Conservation (phyloP, 306 rosid species). For the Medicago ruthenica region DNA sequence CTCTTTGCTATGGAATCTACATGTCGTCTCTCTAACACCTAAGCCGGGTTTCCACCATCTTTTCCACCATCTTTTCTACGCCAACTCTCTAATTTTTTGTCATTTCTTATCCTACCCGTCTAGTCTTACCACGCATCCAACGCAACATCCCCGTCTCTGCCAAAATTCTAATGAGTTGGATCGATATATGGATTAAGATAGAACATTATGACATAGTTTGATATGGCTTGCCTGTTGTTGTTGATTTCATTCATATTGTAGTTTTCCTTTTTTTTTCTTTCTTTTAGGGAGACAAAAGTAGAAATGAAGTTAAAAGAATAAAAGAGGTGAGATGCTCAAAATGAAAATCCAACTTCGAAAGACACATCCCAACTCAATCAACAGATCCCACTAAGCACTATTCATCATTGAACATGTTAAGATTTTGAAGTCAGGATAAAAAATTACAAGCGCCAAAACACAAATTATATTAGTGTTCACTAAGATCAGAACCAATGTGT, state of each 20-base stretch:
- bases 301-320: neutral
- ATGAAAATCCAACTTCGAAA: constrained; percentile 2
- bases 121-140: too few species aligned
- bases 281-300: constrained; percentile 12
- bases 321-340: constrained; percentile 8
- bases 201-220: too few species aligned
- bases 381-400: neutral
- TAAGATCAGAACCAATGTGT: constrained; percentile 36
- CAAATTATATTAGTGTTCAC: constrained; percentile 8
- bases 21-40: too few species aligned
- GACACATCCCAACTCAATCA: constrained; percentile 5
- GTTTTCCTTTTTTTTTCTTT: constrained; percentile 11
- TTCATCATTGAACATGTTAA: constrained; percentile 10
- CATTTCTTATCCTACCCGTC: too few species aligned
- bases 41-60: too few species aligned
- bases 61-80: too few species aligned
- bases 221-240: too few species aligned
- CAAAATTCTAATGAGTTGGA: neutral
- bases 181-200: too few species aligned
- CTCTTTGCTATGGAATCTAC: too few species aligned
- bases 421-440: constrained; percentile 2
- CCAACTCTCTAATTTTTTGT: too few species aligned
- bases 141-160: neutral
- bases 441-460: constrained; percentile 27
- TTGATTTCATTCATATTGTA: constrained; percentile 1